Evolutionary conservation across 1,284 basidiomycete genomes (phyloP).

Genomic region (Cryptococcus sp.): DNA sequence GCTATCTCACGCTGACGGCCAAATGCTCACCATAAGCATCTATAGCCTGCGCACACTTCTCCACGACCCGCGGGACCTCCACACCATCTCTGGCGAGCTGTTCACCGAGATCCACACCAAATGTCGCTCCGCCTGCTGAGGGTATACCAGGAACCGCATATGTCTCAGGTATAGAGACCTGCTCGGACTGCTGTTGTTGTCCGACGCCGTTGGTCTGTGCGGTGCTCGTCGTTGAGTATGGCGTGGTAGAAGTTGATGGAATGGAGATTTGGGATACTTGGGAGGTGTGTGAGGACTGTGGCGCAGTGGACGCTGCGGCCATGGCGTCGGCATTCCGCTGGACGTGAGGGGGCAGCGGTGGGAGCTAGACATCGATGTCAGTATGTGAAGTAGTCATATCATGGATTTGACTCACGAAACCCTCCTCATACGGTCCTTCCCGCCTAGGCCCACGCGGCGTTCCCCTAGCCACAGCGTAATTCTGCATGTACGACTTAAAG

Average conservation of each 20-base stretch:
- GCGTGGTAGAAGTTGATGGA: slow-evolving; percentile 7
- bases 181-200: slow-evolving; percentile 5
- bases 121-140: slow-evolving; percentile 61
- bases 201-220: not conserved
- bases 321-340: slow-evolving; percentile 23
- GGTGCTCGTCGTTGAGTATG: not conserved
- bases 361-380: slow-evolving; percentile 29
- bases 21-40: slow-evolving; percentile 69
- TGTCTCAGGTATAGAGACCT: slow-evolving; percentile 18
- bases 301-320: slow-evolving; percentile 16
- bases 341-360: slow-evolving; percentile 48
- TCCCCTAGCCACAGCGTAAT: slow-evolving; percentile 82
- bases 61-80: slow-evolving; percentile 84
- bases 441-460: slow-evolving; percentile 68
- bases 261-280: slow-evolving; percentile 18
- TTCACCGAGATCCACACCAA: slow-evolving; percentile 86
- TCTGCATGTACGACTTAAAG: slow-evolving; percentile 96
- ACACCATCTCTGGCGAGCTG: slow-evolving; percentile 87
- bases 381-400: not conserved
- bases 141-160: slow-evolving; percentile 36
- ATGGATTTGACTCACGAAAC: slow-evolving; percentile 66
- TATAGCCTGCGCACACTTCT: slow-evolving; percentile 88
- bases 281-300: slow-evolving; percentile 2
- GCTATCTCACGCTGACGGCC: not conserved
- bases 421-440: slow-evolving; percentile 81